Base-by-base conservation (phyloP, 2,329 filamentous ascomycete species). In the Fusarium duplospermum region DNA sequence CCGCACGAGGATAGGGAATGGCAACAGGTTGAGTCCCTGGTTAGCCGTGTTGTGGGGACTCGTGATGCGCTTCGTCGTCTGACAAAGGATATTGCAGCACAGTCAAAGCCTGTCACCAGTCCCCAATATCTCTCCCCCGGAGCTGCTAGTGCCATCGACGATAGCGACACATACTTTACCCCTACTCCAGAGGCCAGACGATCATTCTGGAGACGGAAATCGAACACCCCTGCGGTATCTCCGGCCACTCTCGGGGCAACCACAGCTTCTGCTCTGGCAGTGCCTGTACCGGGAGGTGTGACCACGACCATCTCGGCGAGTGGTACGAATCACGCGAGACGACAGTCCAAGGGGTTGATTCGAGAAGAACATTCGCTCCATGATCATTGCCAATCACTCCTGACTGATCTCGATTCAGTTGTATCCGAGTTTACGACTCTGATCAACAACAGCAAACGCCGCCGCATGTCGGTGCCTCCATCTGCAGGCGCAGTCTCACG, bases 141-240 rank as follows among this genome's bases (percentile, higher is more conserved):
- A 31, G 82, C 83, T 0, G 83, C 85, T 3, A 81, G 82, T 16
- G 77, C 83, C 4, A 79, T 85, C 4, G 88, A 89, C 24, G 89
- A 89, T 18, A 88, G 87, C 22, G 89, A 89, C 38, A 86, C 89
- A 66, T 92, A 91, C 76, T 91, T 90, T 31, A 75, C 83, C 2
- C 75, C 81, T 10, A 52, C 71, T 13, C 76, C 80, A 9, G 77
- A 83, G 63, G 40, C 40, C 20, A 94, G 88, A 80, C 89, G 91
- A 68, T 87, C 94, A 0, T 98, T 99, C 80, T 99, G 96, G 96
- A 97, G 95, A 82, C 91, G 96, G 57, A 98, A 97, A 83, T 87
- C 92, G 1, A 95, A 91, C 77, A 85, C 85, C 2, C 81, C 87
- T 22, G 81, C 84, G 4, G 78, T 86, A 33, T 81, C 84, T 6